These are phyloP conservation scores for Aspergillus bombycis DNA, from an alignment of 2,329 filamentous ascomycete genomes.

Conservation along the genomic window DNA sequence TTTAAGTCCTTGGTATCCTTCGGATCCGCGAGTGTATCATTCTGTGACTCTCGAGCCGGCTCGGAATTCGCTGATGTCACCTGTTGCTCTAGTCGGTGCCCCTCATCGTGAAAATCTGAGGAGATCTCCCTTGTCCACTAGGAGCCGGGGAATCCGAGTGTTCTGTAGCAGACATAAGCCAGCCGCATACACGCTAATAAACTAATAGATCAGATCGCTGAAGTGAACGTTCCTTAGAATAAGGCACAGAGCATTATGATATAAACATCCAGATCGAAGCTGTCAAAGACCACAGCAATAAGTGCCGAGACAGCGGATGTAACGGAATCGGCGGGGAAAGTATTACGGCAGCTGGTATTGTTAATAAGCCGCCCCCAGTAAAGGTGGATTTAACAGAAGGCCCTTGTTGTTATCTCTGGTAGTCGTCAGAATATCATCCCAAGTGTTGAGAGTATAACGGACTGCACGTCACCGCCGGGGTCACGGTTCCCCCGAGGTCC, in stretches of 20 bases:
- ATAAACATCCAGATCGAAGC: slow-evolving; percentile 4
- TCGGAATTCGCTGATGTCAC: slow-evolving; percentile 24
- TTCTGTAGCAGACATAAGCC: slow-evolving; percentile 41
- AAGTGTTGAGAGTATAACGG: slow-evolving; percentile 36
- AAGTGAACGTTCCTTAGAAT: slow-evolving; percentile 21
- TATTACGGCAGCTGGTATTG: neutral
- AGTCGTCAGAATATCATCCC: neutral
- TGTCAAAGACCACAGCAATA: neutral
- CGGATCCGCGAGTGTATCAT: slow-evolving; percentile 21
- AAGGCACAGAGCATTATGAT: slow-evolving; percentile 32
- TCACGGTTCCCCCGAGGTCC: slow-evolving; percentile 38
- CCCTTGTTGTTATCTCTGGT: slow-evolving; percentile 1
- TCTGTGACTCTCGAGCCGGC: slow-evolving; percentile 20
- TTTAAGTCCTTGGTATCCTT: slow-evolving; percentile 13
- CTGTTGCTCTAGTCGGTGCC: slow-evolving; percentile 24
- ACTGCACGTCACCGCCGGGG: slow-evolving; percentile 37
- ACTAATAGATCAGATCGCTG: neutral
- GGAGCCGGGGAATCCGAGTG: slow-evolving; percentile 26
- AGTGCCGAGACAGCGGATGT: neutral
- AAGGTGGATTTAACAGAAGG: slow-evolving; percentile 33
- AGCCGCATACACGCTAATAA: slow-evolving; percentile 45
- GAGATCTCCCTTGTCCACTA: slow-evolving; percentile 29
- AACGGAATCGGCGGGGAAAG: neutral
- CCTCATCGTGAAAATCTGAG: slow-evolving; percentile 23
- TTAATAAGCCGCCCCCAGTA: neutral